These are phyloP conservation scores for Fusarium tupiense DNA, from an alignment of 2,329 filamentous ascomycete genomes.

Conservation along the genomic window DNA sequence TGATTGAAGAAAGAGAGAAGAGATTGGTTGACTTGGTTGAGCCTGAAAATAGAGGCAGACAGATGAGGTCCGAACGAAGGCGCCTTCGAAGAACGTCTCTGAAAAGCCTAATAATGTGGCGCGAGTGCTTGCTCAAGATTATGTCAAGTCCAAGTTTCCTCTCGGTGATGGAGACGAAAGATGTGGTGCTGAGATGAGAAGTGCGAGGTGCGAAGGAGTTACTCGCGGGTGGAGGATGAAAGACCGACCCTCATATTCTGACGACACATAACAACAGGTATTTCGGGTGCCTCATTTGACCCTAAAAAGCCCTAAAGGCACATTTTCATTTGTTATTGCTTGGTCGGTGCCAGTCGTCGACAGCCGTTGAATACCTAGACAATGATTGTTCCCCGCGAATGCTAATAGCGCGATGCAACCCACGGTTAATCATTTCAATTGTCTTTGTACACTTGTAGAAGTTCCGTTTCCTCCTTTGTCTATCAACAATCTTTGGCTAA, in stretches of 20 bases:
- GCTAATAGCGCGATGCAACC: background rate
- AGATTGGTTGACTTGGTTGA: background rate
- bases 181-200: background rate
- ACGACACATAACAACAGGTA: background rate
- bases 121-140: background rate
- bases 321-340: background rate
- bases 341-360: background rate
- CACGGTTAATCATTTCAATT: background rate
- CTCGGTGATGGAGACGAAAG: background rate
- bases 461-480: background rate
- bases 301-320: background rate
- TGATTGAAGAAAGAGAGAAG: background rate
- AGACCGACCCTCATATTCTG: background rate
- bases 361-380: background rate
- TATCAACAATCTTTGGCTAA: background rate
- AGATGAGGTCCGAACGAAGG: background rate
- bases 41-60: constrained; percentile 17
- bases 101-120: too few species aligned
- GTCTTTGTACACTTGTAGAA: background rate
- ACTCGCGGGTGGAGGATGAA: background rate
- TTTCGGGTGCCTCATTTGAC: background rate
- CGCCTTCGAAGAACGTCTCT: background rate
- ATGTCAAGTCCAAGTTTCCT: background rate
- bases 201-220: background rate
- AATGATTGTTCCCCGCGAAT: background rate